Evolutionary conservation across 495 filamentous ascomycete genomes (phyloP).

Genomic region (Neurospora sp.): DNA sequence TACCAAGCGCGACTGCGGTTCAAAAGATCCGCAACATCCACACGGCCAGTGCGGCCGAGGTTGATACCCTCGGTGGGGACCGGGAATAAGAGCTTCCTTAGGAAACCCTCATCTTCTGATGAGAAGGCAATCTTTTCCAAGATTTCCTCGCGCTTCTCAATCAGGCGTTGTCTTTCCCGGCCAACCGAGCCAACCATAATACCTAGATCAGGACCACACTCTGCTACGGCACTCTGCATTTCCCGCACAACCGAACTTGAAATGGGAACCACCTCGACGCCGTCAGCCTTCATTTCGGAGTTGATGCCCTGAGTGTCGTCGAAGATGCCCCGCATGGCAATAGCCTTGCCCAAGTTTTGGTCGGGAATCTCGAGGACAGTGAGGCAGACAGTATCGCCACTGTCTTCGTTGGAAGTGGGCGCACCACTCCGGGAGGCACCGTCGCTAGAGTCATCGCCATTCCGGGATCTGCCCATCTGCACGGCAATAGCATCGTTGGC

Average conservation of each 20-base stretch:
- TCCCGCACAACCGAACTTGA: constrained; percentile 74
- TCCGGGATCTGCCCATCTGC: constrained; percentile 54
- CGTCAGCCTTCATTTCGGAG: constrained; percentile 92
- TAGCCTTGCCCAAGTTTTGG: constrained; percentile 69
- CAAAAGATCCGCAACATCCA: constrained; percentile 59
- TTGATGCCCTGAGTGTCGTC: constrained; percentile 91
- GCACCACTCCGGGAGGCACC: constrained; percentile 38
- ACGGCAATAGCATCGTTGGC: constrained; percentile 80
- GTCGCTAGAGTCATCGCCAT: constrained; percentile 54
- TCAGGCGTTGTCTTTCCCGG: constrained; percentile 64
- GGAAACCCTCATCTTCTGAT: constrained; percentile 72
- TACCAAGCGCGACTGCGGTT: constrained; percentile 89
- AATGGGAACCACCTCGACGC: constrained; percentile 56
- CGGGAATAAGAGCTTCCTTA: constrained; percentile 77
- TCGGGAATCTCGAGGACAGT: constrained; percentile 81
- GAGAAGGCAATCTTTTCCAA: constrained; percentile 78
- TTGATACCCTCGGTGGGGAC: constrained; percentile 62
- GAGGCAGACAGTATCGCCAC: constrained; percentile 76
- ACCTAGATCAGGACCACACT: constrained; percentile 74
- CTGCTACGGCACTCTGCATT: constrained; percentile 69
- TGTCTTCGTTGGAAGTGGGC: constrained; percentile 54
- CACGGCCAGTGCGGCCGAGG: constrained; percentile 60
- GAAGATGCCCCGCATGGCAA: constrained; percentile 79
- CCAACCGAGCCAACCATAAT: constrained; percentile 54
- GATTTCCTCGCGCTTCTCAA: constrained; percentile 70